Conservation (phyloP, 2,329 filamentous ascomycete species). For the Alternaria atra region DNA sequence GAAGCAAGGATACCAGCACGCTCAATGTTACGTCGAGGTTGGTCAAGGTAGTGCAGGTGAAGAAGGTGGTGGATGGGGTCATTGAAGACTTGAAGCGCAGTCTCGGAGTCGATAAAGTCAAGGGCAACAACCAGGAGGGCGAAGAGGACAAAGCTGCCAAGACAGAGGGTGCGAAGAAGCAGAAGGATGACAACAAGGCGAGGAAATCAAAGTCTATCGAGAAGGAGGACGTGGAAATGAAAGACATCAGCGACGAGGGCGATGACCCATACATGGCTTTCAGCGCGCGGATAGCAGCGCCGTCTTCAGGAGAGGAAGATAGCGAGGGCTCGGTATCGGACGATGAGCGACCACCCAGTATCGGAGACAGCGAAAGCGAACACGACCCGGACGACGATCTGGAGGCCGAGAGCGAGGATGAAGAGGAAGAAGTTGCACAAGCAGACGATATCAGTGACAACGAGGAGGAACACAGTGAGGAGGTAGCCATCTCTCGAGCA, state of each 20-base stretch:
- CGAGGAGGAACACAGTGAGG: neutral
- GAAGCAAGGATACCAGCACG: slow-evolving; percentile 55
- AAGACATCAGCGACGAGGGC: slow-evolving; percentile 40
- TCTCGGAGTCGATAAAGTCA: slow-evolving; percentile 29
- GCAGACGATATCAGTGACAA: slow-evolving; percentile 17
- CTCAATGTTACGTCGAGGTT: slow-evolving; percentile 68
- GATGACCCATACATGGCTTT: slow-evolving; percentile 48
- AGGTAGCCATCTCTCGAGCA: neutral
- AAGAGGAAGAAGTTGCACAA: slow-evolving; percentile 7
- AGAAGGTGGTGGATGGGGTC: slow-evolving; percentile 61
- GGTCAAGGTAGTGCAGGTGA: slow-evolving; percentile 68
- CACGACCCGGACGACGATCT: slow-evolving; percentile 32
- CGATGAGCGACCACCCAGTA: slow-evolving; percentile 42
- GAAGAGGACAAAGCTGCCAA: slow-evolving; percentile 21
- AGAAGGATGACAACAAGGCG: slow-evolving; percentile 39
- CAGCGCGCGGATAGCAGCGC: slow-evolving; percentile 52
- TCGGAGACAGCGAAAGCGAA: slow-evolving; percentile 39
- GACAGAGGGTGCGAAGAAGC: slow-evolving; percentile 34
- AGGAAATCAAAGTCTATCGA: slow-evolving; percentile 27
- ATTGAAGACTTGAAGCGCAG: slow-evolving; percentile 54
- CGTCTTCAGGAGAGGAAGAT: slow-evolving; percentile 47
- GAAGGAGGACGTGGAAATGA: slow-evolving; percentile 30
- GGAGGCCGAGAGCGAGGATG: slow-evolving; percentile 20
- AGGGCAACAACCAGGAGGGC: slow-evolving; percentile 24
- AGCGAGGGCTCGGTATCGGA: slow-evolving; percentile 41